These are phyloP conservation scores for Thalia dealbata DNA, from an alignment of 176 grass and related monocot genomes.

Conservation along the genomic window DNA sequence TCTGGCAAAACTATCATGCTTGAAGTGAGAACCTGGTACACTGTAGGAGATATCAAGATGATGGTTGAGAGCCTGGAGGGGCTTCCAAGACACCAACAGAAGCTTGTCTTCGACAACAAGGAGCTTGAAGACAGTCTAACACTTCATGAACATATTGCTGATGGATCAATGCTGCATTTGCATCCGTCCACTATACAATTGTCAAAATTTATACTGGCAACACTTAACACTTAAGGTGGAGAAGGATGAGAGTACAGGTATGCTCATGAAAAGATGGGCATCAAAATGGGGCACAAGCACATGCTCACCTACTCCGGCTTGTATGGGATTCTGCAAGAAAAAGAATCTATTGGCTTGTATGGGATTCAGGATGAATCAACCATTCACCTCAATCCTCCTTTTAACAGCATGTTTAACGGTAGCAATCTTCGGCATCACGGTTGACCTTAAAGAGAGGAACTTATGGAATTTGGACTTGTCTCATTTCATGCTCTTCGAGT, in stretches of 20 bases:
- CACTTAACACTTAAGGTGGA: constrained; percentile 1
- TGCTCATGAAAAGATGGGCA: constrained; percentile 2
- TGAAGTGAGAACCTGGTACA: constrained; percentile 22
- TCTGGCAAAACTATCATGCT: neutral
- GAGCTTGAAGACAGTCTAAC: constrained; percentile 10
- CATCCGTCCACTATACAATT: neutral
- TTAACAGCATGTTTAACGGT: too few species aligned
- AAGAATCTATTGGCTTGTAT: neutral
- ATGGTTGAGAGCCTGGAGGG: constrained; percentile 11
- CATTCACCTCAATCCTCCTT: neutral
- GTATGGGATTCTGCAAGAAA: neutral
- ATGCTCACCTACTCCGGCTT: neutral
- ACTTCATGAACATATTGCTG: constrained; percentile 13
- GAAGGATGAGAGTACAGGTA: neutral
- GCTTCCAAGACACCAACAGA: neutral
- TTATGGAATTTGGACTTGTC: too few species aligned
- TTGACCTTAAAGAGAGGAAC: too few species aligned
- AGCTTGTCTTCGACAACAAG: constrained; percentile 3
- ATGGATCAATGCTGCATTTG: constrained; percentile 2
- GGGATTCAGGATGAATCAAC: neutral
- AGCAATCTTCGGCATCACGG: too few species aligned
- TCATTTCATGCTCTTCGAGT: too few species aligned
- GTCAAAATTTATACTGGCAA: constrained; percentile 1
- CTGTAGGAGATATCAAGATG: constrained; percentile 20
- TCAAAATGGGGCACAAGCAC: neutral